Base-by-base conservation (phyloP, 23 red algal species). In the Pyropia yezoensis region DNA sequence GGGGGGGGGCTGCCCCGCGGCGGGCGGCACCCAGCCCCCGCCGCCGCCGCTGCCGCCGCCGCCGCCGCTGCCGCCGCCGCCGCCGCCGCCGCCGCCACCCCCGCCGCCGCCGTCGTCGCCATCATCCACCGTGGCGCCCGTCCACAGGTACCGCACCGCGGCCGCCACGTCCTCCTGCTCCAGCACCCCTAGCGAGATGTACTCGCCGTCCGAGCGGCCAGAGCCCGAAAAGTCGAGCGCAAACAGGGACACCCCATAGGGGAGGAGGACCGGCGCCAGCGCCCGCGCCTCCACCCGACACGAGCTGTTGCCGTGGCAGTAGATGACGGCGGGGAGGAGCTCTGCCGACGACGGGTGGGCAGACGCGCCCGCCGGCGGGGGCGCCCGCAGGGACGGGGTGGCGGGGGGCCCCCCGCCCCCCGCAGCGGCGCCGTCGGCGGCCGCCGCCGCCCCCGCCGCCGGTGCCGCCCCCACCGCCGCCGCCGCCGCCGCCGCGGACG, bases 161-260 rank as follows among this genome's bases (percentile, higher is more conserved):
- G 47, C 21, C 7, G 20, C 21, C 11, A 66, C 63, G 27, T 66
- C 63, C 3, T 7, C 3, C 18, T 30, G 32, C 63, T 66, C 63
- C 3, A 50, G 47, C 3, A 66, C 63, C 1, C 63, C 63, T 1
- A 66, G 63, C 63, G 63, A 66, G 27, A 66, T 51, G 26, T 66
- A 66, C 63, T 66, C 33, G 26, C 63, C 63, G 7, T 66, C 63
- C 4, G 63, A 66, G 21, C 18, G 26, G 47, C 63, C 63, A 5
- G 63, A 66, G 32, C 63, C 63, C 7, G 63, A 66, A 30, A 66
- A 66, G 47, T 66, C 63, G 63, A 66, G 26, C 18, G 33, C 19
- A 8, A 66, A 21, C 0, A 66, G 21, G 3, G 18, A 19, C 3
- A 66, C 47, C 1, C 63, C 63, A 26, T 66, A 66, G 1, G 63